phyloP scores from a whole-genome alignment of 2,329 filamentous ascomycete genomes.

The Pestalotiopsis sp. region DNA sequence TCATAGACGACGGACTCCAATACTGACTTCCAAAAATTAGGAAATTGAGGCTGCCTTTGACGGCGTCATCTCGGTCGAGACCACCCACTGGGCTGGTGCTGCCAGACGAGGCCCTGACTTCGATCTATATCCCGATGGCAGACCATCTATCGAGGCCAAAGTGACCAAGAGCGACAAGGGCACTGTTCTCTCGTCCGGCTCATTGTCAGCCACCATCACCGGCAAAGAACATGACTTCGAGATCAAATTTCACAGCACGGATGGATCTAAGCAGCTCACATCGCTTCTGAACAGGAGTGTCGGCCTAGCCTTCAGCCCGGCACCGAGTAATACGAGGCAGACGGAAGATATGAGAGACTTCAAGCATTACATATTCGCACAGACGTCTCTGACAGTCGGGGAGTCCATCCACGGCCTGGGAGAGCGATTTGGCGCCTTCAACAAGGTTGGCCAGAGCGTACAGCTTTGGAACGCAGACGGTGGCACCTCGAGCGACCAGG shows the following conservation, averaged over 20 bases:
- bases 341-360: constrained; percentile 55
- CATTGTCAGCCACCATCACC: constrained; percentile 54
- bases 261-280: constrained; percentile 54
- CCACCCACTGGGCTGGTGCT: constrained; percentile 60
- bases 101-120: constrained; percentile 56
- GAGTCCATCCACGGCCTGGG: constrained; percentile 76
- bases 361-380: constrained; percentile 59
- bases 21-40: constrained; percentile 25
- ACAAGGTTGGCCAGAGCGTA: constrained; percentile 74
- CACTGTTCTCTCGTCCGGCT: constrained; percentile 54
- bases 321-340: constrained; percentile 53
- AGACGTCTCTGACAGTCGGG: constrained; percentile 56
- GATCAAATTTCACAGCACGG: constrained; percentile 56
- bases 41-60: constrained; percentile 60
- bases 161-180: constrained; percentile 44
- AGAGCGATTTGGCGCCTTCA: constrained; percentile 76
- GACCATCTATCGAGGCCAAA: constrained; percentile 41
- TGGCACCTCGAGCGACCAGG: constrained; percentile 70
- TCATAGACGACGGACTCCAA: background rate
- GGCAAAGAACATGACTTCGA: constrained; percentile 53
- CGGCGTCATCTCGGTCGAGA: constrained; percentile 62
- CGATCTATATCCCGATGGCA: constrained; percentile 58
- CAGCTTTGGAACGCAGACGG: constrained; percentile 67
- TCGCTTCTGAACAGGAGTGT: constrained; percentile 58
- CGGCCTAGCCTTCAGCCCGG: constrained; percentile 58